Conservation (phyloP, 352 stramenopile genomes). For the Phytophthora lateralis region DNA sequence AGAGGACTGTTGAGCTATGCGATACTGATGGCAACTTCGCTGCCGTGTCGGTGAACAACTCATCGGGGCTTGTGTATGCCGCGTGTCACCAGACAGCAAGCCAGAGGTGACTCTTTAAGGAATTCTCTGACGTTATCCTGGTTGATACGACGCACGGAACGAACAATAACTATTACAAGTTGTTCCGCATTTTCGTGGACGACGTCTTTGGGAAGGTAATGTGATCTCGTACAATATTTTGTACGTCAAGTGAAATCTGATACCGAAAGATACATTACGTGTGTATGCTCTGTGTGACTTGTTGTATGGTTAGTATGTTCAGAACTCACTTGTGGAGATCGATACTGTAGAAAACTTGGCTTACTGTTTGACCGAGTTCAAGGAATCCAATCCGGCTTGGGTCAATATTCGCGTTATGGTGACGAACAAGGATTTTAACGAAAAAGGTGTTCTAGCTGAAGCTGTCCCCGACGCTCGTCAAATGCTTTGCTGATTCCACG, state of each 20-base stretch:
- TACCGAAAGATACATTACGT: slow-evolving; percentile 2
- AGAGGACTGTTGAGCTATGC: neutral
- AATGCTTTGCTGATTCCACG: slow-evolving; percentile 11
- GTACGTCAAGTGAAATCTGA: neutral
- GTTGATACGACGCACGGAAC: slow-evolving; percentile 7
- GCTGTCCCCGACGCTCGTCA: neutral
- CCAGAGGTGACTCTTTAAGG: slow-evolving; percentile 14
- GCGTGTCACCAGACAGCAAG: slow-evolving; percentile 16
- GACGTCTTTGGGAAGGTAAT: slow-evolving; percentile 4
- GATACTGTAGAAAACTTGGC: slow-evolving; percentile 1
- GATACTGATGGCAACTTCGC: neutral
- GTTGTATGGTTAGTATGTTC: slow-evolving; percentile 10
- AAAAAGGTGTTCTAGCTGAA: slow-evolving; percentile 9
- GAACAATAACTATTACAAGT: slow-evolving; percentile 20
- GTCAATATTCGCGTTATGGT: slow-evolving; percentile 12
- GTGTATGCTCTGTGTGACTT: neutral
- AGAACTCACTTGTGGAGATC: slow-evolving; percentile 3
- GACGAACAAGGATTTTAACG: slow-evolving; percentile 15
- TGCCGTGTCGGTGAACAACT: slow-evolving; percentile 4
- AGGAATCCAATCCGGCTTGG: slow-evolving; percentile 12
- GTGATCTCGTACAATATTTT: neutral
- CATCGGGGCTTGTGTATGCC: slow-evolving; percentile 6
- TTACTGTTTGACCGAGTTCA: neutral
- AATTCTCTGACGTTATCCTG: slow-evolving; percentile 17
- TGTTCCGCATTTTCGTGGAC: slow-evolving; percentile 21